These are phyloP conservation scores for Pulveroboletus sp. DNA, from an alignment of 768 basidiomycete genomes.

Conservation along the genomic window DNA sequence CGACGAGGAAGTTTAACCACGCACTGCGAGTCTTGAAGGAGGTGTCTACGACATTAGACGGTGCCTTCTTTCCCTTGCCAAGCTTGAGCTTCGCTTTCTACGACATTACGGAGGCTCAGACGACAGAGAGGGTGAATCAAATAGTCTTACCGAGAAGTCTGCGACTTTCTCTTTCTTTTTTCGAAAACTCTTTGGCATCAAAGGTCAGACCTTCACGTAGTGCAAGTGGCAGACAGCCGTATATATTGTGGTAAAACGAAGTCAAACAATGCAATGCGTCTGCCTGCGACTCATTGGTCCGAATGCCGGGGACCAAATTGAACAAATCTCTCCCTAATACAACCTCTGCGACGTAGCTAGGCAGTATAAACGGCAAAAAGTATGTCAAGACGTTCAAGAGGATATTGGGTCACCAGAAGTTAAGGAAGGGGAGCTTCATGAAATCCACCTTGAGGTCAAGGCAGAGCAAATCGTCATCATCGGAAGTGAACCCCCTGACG, in stretches of 20 bases:
- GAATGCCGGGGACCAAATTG: too few relatives aligned
- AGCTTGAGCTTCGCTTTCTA: constrained; percentile 97
- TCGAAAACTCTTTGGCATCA: constrained; percentile 83
- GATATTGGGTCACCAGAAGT: constrained; percentile 23
- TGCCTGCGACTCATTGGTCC: too few relatives aligned
- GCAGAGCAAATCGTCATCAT: constrained; percentile 77
- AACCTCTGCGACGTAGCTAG: too few relatives aligned
- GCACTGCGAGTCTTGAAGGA: constrained; percentile 92
- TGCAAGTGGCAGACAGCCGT: too few relatives aligned
- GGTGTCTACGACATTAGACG: constrained; percentile 88
- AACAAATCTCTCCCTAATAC: neutral
- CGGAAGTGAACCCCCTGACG: constrained; percentile 63
- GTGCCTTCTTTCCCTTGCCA: constrained; percentile 83
- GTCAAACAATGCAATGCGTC: too few relatives aligned
- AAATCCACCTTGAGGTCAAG: constrained; percentile 79
- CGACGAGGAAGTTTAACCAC: constrained; percentile 25
- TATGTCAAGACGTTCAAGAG: neutral
- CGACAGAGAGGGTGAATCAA: neutral
- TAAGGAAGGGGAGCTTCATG: constrained; percentile 38
- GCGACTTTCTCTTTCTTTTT: constrained; percentile 84
- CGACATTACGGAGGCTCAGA: neutral
- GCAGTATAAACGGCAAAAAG: constrained; percentile 5
- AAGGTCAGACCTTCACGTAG: neutral
- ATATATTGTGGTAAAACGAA: too few relatives aligned
- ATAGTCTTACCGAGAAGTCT: constrained; percentile 68